Percentiles rank a stretch among this genome's conserved stretches.
phyloP scores from a whole-genome alignment of 306 rosid genomes.

The Malus orientalis region DNA sequence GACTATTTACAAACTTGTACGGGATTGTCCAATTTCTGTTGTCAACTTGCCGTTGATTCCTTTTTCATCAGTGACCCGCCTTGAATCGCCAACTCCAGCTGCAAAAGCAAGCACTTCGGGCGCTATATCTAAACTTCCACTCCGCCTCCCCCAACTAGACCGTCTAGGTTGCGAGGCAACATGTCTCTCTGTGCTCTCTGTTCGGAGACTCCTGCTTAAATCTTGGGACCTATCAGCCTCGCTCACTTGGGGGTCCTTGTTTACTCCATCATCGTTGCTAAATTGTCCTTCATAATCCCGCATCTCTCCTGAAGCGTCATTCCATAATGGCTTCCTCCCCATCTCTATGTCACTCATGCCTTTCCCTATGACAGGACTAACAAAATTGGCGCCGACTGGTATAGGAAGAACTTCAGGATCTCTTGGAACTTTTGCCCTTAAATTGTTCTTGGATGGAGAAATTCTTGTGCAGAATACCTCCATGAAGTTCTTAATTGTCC shows the following conservation, averaged over 20 bases:
- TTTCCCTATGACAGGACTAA: conserved; percentile 37
- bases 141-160: conserved; percentile 34
- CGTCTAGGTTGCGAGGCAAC: conserved; percentile 20
- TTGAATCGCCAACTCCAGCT: conserved; percentile 28
- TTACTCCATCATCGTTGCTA: conserved; percentile 20
- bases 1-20: conserved; percentile 3
- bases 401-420: conserved; percentile 21
- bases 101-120: conserved; percentile 30
- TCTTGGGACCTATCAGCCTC: conserved; percentile 26
- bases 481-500: conserved; percentile 38
- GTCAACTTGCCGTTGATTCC: conserved; percentile 12
- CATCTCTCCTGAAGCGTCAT: conserved; percentile 22
- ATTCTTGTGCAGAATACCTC: conserved; percentile 50
- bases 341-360: conserved; percentile 30
- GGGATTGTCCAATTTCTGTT: conserved; percentile 2
- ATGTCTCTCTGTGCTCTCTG: conserved; percentile 26
- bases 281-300: conserved; percentile 24
- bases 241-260: conserved; percentile 28
- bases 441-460: conserved; percentile 57
- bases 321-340: conserved; percentile 32
- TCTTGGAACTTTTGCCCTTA: conserved; percentile 47
- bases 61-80: conserved; percentile 8
- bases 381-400: conserved; percentile 20
- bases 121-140: conserved; percentile 28
- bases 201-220: conserved; percentile 29